Evolutionary conservation across 2,329 filamentous ascomycete genomes (phyloP).

Genomic region (Fusarium concolor): DNA sequence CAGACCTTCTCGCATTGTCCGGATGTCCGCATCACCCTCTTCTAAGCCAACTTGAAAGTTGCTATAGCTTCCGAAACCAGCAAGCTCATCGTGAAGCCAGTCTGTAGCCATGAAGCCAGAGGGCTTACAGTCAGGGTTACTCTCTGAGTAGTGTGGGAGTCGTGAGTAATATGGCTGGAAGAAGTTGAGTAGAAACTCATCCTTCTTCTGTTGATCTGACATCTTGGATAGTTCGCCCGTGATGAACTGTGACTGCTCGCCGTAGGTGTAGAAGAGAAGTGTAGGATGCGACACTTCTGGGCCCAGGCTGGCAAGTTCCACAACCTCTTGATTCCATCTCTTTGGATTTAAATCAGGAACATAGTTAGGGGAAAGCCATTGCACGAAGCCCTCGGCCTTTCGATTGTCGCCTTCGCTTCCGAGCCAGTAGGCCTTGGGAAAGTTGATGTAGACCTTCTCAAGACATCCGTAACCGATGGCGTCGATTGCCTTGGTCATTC

Average conservation of each 20-base stretch:
- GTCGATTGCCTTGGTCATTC: conserved; percentile 70
- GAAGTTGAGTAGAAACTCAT: conserved; percentile 70
- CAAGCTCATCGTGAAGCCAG: conserved; percentile 83
- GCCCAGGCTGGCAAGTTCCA: conserved; percentile 79
- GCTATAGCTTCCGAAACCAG: conserved; percentile 84
- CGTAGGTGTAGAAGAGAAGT: conserved; percentile 84
- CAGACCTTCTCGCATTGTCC: conserved; percentile 70
- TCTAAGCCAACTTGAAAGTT: conserved; percentile 85
- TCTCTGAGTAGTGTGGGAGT: conserved; percentile 73
- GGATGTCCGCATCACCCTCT: conserved; percentile 78
- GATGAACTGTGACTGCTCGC: conserved; percentile 68
- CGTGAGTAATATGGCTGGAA: conserved; percentile 82
- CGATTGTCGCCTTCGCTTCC: conserved; percentile 53
- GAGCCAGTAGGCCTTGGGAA: conserved; percentile 81
- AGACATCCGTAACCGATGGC: conserved; percentile 76
- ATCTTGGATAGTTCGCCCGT: conserved; percentile 59
- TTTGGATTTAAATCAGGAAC: conserved; percentile 68
- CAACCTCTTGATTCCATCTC: conserved; percentile 79
- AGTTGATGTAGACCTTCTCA: conserved; percentile 79
- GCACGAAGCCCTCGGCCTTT: conserved; percentile 73
- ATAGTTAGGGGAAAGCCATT: conserved; percentile 81
- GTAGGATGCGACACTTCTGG: conserved; percentile 75
- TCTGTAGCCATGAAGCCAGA: conserved; percentile 74
- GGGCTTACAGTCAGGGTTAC: conserved; percentile 69
- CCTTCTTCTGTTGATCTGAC: conserved; percentile 59